Evolutionary conservation across 495 filamentous ascomycete species (phyloP), one percentile per base, ranked within the genome.

Genomic region (Neurospora intermedia): DNA sequence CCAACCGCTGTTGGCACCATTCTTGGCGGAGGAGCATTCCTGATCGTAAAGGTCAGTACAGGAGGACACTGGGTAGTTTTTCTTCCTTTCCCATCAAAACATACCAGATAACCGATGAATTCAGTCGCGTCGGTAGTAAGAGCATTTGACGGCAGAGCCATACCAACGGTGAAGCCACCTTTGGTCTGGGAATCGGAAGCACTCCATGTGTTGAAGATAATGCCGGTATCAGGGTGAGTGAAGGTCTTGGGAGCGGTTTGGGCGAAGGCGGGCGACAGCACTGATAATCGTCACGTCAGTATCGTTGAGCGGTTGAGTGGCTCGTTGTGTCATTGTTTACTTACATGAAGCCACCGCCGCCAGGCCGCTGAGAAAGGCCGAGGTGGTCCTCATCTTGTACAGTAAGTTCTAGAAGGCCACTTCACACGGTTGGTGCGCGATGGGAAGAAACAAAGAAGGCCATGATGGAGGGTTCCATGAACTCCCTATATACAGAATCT

Each of bases 31-130:
- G 10, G 78, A 72, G 71, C 80, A 82, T 76, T 80, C 48, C 80
- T 81, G 70, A 23, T 31, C 27, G 15, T 40, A 16, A 16, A 2
- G 69, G 75, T 80, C 16, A 80, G 73, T 70, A 72, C 46, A 10
- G 39, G 20, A 38, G 9, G 73, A 73, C n/a, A 59, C 74, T 66
- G 31, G 1, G 9, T 20, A 16, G 41, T 8, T 69, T 6, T 20
- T 39, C 16, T 48, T 75, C 45, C 10, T 40, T 74, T 71, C 72
- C 72, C 6, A 10, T 72, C 6, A 10, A 75, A 69, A 77, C 85
- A 4, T 80, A 87, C 86, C 74, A 88, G 80, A 69, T 84, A 78
- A 23, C 89, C 89, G 75, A 91, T 88, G 73, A 89, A 91, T 75
- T 90, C 89, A 45, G 77, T 82, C 6, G 85, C 83, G 75, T 89